These are phyloP conservation scores for Nigrospora osmanthi DNA, from an alignment of 2,329 filamentous ascomycete genomes.

Conservation along the genomic window DNA sequence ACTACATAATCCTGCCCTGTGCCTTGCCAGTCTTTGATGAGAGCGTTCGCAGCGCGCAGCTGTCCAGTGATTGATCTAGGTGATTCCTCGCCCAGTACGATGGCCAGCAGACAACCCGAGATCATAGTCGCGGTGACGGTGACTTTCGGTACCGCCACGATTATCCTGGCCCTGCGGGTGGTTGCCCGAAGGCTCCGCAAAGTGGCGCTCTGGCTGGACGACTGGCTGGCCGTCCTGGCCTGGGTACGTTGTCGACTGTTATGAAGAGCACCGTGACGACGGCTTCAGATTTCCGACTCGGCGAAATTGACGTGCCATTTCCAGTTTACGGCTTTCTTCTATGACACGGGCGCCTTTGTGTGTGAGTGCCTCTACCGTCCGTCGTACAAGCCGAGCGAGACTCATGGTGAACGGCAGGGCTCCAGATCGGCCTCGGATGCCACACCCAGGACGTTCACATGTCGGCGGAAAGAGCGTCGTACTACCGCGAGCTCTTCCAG, in stretches of 20 bases:
- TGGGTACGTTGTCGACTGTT: not conserved
- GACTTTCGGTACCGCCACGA: not conserved
- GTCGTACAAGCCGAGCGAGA: too few relatives aligned
- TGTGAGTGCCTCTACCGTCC: not conserved
- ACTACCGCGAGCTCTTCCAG: constrained; percentile 1
- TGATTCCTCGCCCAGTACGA: not conserved
- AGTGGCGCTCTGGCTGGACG: not conserved
- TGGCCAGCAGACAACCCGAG: not conserved
- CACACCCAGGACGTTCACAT: not conserved
- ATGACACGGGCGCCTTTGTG: not conserved
- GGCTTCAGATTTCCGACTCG: too few relatives aligned
- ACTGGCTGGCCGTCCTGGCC: not conserved
- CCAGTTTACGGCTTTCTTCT: not conserved
- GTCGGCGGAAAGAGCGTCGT: not conserved
- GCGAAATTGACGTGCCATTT: not conserved
- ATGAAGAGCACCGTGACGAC: too few relatives aligned
- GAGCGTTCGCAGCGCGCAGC: too few relatives aligned
- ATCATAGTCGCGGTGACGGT: not conserved
- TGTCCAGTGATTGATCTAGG: too few relatives aligned
- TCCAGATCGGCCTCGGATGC: not conserved
- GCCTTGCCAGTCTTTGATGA: too few relatives aligned
- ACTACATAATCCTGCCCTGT: too few relatives aligned
- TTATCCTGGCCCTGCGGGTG: not conserved
- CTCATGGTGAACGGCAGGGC: not conserved
- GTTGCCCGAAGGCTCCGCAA: not conserved